Conservation (phyloP, 768 basidiomycete genomes). For the Crassisporium funariophilum region DNA sequence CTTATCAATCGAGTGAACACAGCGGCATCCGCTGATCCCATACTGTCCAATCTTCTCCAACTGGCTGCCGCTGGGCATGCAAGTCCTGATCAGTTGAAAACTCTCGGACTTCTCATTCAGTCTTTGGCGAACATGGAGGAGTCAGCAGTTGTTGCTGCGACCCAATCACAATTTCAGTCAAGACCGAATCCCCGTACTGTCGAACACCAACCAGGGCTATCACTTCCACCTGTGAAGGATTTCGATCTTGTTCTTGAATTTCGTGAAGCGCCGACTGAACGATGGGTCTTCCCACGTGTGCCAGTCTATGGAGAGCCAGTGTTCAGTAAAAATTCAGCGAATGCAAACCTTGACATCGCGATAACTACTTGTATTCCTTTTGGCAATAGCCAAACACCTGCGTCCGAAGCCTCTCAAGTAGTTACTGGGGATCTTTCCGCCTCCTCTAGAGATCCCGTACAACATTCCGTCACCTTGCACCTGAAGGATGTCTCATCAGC, state of each 20-base stretch:
- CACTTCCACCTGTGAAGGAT: constrained; percentile 44
- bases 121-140: constrained; percentile 49
- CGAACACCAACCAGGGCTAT: constrained; percentile 9
- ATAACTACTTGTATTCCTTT: constrained; percentile 36
- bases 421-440: constrained; percentile 9
- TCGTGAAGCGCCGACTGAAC: constrained; percentile 58
- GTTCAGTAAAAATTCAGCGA: constrained; percentile 14
- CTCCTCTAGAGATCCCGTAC: constrained; percentile 14
- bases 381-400: not conserved
- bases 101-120: constrained; percentile 73
- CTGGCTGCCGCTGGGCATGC: constrained; percentile 65
- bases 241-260: constrained; percentile 79
- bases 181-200: constrained; percentile 5
- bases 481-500: constrained; percentile 48
- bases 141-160: constrained; percentile 9
- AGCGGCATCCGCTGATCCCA: constrained; percentile 68
- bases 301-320: constrained; percentile 49
- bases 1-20: constrained; percentile 65
- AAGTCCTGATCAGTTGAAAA: constrained; percentile 63
- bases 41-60: constrained; percentile 66
- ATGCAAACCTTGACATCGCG: constrained; percentile 23
- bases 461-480: constrained; percentile 44
- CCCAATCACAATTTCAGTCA: constrained; percentile 7
- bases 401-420: constrained; percentile 10
- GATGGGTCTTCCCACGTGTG: constrained; percentile 71